A percentile compares a stretch with the other conserved stretches of the same genome.
These are phyloP conservation scores for Russula sp. DNA, from an alignment of 768 basidiomycete species.

Conservation along the genomic window DNA sequence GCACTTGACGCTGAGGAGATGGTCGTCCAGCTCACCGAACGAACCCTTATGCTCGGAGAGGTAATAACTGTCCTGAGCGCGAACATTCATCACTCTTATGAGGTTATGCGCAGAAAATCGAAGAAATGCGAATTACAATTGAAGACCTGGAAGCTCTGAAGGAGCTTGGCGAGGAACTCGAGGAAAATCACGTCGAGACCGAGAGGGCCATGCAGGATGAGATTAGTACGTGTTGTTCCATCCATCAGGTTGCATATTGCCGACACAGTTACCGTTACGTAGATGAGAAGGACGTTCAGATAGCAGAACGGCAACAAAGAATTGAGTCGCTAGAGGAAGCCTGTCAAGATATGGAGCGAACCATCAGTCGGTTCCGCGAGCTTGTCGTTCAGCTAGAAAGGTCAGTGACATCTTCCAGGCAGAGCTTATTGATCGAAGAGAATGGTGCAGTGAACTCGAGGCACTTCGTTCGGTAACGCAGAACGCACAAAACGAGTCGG, in stretches of 20 bases:
- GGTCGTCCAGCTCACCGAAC: slow-evolving; percentile 91
- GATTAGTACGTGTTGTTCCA: slow-evolving; percentile 53
- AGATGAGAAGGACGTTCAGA: slow-evolving; percentile 69
- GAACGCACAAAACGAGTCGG: slow-evolving; percentile 78
- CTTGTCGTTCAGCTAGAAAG: slow-evolving; percentile 79
- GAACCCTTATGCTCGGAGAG: slow-evolving; percentile 89
- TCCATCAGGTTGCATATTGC: background rate
- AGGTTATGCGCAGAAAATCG: slow-evolving; percentile 69
- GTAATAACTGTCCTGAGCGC: slow-evolving; percentile 41
- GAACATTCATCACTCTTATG: background rate
- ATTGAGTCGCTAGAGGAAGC: slow-evolving; percentile 70
- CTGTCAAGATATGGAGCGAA: slow-evolving; percentile 81
- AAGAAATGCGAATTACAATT: slow-evolving; percentile 94
- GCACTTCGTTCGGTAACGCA: slow-evolving; percentile 79
- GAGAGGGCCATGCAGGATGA: slow-evolving; percentile 90
- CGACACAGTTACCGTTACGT: background rate
- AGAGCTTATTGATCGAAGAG: background rate
- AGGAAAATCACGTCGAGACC: slow-evolving; percentile 92
- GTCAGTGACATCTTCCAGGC: slow-evolving; percentile 42
- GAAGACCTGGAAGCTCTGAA: slow-evolving; percentile 96
- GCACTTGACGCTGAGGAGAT: slow-evolving; percentile 95
- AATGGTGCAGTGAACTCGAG: slow-evolving; percentile 72
- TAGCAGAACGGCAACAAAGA: slow-evolving; percentile 64
- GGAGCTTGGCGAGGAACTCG: slow-evolving; percentile 95
- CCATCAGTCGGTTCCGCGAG: slow-evolving; percentile 90